Conservation (phyloP, 768 basidiomycete species). For the Kockovaella imperatae region DNA sequence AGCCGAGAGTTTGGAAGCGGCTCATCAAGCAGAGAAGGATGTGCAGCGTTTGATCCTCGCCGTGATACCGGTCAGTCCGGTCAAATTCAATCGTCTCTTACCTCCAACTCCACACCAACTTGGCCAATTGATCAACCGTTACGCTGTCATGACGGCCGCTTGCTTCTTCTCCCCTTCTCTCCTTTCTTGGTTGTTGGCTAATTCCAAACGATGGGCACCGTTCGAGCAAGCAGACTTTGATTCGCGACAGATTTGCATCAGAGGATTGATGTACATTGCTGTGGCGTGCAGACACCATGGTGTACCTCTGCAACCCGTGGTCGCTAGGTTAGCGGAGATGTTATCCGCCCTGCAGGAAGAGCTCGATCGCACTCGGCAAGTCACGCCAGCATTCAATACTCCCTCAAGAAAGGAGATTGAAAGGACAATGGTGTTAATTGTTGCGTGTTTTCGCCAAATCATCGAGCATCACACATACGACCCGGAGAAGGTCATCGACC, state of each 20-base stretch:
- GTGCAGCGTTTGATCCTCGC: constrained; percentile 62
- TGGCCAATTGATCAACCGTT: constrained; percentile 74
- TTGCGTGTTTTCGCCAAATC: constrained; percentile 56
- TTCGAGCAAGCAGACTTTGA: constrained; percentile 60
- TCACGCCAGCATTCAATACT: constrained; percentile 8
- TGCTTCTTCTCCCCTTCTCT: constrained; percentile 59
- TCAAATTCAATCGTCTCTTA: constrained; percentile 55
- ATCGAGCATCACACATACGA: constrained; percentile 48
- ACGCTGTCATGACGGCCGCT: constrained; percentile 62
- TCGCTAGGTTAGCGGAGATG: constrained; percentile 62
- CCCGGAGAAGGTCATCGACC: constrained; percentile 14
- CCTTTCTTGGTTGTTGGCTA: constrained; percentile 53
- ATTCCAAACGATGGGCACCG: constrained; percentile 59
- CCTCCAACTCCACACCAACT: constrained; percentile 55
- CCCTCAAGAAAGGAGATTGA: constrained; percentile 34
- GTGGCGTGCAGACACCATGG: constrained; percentile 55
- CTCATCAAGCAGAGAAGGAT: constrained; percentile 47
- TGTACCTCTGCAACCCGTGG: constrained; percentile 52
- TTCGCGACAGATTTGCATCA: constrained; percentile 64
- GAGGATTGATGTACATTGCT: constrained; percentile 64
- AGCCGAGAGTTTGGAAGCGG: constrained; percentile 27
- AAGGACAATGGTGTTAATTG: constrained; percentile 51
- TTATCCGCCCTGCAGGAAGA: constrained; percentile 54
- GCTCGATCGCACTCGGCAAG: constrained; percentile 14
- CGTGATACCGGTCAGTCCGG: constrained; percentile 61